Percentiles rank a stretch among this genome's conserved stretches.
Evolutionary conservation across 2,329 filamentous ascomycete genomes (phyloP).

Genomic region (Trichophyton mentagrophytes): DNA sequence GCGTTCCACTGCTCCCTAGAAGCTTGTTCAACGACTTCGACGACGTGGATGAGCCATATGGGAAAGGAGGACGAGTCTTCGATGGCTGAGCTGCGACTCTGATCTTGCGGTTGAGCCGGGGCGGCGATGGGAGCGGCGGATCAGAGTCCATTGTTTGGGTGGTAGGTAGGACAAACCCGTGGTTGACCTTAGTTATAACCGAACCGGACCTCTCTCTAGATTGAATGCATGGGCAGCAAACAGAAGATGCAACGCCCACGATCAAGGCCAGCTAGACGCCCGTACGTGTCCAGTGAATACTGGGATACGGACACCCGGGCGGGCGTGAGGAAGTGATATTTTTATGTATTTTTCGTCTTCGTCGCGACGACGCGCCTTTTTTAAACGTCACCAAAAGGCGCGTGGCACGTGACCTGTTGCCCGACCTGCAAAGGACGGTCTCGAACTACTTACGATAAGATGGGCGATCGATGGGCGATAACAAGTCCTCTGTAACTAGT

Average conservation of each 20-base stretch:
- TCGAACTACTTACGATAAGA: too few relatives aligned
- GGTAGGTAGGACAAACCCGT: too few relatives aligned
- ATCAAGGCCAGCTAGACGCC: not conserved
- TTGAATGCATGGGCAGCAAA: not conserved
- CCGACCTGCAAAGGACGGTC: not conserved
- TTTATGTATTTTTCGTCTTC: not conserved
- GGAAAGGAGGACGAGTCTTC: slow-evolving; percentile 10
- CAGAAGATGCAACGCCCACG: not conserved
- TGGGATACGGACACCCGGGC: not conserved
- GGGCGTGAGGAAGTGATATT: not conserved
- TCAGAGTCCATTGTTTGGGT: slow-evolving; percentile 25
- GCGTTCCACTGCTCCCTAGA: slow-evolving; percentile 9
- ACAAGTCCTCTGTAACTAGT: too few relatives aligned
- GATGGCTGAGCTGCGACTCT: not conserved
- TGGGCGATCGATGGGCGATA: too few relatives aligned
- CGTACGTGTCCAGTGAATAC: not conserved
- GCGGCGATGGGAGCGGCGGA: slow-evolving; percentile 24
- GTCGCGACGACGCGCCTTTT: slow-evolving; percentile 9
- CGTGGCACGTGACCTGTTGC: slow-evolving; percentile 2
- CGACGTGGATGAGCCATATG: slow-evolving; percentile 17
- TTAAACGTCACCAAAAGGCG: not conserved
- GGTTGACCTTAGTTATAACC: not conserved
- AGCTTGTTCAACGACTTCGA: slow-evolving; percentile 6
- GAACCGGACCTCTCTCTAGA: not conserved
- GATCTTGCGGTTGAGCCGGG: slow-evolving; percentile 11